Evolutionary conservation across 148 eudicot species (phyloP).

Genomic region (Cornus controversa): DNA sequence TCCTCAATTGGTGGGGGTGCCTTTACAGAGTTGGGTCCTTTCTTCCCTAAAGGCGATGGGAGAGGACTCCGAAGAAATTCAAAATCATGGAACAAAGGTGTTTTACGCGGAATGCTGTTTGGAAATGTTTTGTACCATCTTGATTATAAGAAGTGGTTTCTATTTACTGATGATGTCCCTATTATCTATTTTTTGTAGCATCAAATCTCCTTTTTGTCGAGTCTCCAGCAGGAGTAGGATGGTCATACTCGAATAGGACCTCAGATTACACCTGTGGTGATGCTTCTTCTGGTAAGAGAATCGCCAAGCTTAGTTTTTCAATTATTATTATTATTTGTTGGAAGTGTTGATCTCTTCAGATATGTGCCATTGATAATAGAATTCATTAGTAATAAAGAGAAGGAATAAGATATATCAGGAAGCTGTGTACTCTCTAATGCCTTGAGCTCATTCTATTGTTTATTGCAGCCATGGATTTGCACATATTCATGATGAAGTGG

Average conservation of each 20-base stretch:
- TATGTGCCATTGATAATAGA: no score
- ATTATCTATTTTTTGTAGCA: slow-evolving; percentile 38
- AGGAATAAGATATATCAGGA: background rate
- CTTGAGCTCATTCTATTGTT: background rate
- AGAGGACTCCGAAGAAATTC: slow-evolving; percentile 66
- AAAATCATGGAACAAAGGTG: slow-evolving; percentile 93
- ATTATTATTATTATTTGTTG: no score
- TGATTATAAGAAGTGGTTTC: background rate
- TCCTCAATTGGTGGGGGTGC: slow-evolving; percentile 98
- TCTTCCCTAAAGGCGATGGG: slow-evolving; percentile 87
- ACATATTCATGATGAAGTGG: slow-evolving; percentile 72
- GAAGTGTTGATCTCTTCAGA: no score
- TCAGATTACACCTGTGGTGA: slow-evolving; percentile 87
- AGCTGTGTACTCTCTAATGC: background rate
- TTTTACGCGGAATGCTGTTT: background rate
- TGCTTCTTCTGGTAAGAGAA: slow-evolving; percentile 57
- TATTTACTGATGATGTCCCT: background rate
- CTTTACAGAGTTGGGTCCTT: slow-evolving; percentile 94
- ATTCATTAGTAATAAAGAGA: no score
- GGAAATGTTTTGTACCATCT: background rate
- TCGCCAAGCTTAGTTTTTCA: background rate
- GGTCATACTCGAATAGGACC: slow-evolving; percentile 91
- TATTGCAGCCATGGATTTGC: slow-evolving; percentile 83
- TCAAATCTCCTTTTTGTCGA: slow-evolving; percentile 92
- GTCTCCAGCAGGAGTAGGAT: slow-evolving; percentile 99